Percentiles rank a stretch among this genome's conserved stretches.
Evolutionary conservation across 352 stramenopile species (phyloP).

Genomic region (Phytopythium chamaehyphon): DNA sequence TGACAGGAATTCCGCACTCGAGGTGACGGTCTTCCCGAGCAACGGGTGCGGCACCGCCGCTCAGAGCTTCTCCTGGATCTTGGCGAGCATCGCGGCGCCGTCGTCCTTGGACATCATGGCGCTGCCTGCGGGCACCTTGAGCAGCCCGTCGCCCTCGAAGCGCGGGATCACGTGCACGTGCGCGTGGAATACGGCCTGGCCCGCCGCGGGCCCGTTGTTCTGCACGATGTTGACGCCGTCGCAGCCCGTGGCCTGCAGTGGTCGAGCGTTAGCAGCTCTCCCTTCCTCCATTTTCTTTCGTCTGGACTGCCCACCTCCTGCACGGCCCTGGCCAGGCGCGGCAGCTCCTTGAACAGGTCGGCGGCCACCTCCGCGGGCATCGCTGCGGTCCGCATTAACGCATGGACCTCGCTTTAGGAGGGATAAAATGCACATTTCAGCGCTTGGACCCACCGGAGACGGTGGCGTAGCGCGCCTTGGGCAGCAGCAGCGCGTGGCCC

Average conservation of each 20-base stretch:
- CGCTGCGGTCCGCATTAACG: conserved; percentile 12
- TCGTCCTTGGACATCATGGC: conserved; percentile 67
- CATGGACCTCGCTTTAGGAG: too few species aligned
- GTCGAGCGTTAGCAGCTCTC: not conserved
- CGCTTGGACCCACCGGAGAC: conserved; percentile 43
- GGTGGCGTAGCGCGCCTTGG: conserved; percentile 71
- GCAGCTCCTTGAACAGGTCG: conserved; percentile 69
- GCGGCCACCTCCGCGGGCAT: conserved; percentile 72
- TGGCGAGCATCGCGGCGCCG: conserved; percentile 46
- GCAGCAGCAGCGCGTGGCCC: conserved; percentile 67
- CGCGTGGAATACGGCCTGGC: conserved; percentile 74
- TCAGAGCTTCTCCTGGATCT: conserved; percentile 79
- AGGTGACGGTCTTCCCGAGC: not conserved
- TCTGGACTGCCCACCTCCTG: conserved; percentile 27
- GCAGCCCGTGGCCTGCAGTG: conserved; percentile 40
- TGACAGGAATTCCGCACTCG: too few species aligned
- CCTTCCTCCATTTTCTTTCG: not conserved
- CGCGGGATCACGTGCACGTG: conserved; percentile 82
- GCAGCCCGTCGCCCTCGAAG: conserved; percentile 52
- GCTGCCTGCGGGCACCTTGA: conserved; percentile 46
- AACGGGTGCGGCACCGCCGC: not conserved
- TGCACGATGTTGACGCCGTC: conserved; percentile 79
- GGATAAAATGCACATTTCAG: too few species aligned
- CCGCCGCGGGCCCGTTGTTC: conserved; percentile 68
- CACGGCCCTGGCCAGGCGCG: conserved; percentile 69